A percentile compares a stretch with the other conserved stretches of the same genome.
These are phyloP conservation scores for Chenopodium berlandieri DNA, from an alignment of 148 eudicot genomes.

Conservation along the genomic window DNA sequence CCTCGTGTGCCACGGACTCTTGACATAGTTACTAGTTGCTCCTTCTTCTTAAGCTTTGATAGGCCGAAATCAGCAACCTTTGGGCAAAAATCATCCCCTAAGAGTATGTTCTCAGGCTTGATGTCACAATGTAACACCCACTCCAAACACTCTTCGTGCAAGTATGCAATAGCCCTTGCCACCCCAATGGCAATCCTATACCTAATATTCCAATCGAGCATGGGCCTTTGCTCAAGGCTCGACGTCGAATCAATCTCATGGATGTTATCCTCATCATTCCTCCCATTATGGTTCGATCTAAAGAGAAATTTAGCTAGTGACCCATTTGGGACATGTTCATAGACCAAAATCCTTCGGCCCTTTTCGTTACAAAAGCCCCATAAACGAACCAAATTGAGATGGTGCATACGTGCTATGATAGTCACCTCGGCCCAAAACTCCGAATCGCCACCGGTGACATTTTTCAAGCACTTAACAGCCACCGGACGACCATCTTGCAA, in stretches of 20 bases:
- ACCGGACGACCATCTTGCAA: slow-evolving; percentile 66
- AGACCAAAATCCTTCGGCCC: slow-evolving; percentile 62
- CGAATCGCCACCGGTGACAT: slow-evolving; percentile 57
- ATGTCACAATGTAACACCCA: slow-evolving; percentile 93
- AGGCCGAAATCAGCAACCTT: slow-evolving; percentile 83
- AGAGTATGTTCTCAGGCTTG: slow-evolving; percentile 82
- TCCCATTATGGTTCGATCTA: neutral
- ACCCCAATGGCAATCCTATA: slow-evolving; percentile 83
- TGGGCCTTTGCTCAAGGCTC: slow-evolving; percentile 32
- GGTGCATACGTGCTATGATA: slow-evolving; percentile 90
- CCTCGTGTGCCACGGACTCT: slow-evolving; percentile 73
- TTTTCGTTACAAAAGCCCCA: slow-evolving; percentile 95
- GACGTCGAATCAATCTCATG: neutral
- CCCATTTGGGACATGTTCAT: slow-evolving; percentile 85
- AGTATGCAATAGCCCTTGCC: slow-evolving; percentile 85
- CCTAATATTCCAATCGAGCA: slow-evolving; percentile 83
- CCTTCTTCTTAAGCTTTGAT: slow-evolving; percentile 72
- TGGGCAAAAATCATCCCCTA: slow-evolving; percentile 87
- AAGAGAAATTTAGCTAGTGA: slow-evolving; percentile 70
- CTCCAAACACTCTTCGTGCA: slow-evolving; percentile 83
- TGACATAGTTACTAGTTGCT: slow-evolving; percentile 57
- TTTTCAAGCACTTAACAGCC: slow-evolving; percentile 70
- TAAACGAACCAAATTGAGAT: slow-evolving; percentile 72
- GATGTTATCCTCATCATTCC: neutral
- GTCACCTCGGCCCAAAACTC: slow-evolving; percentile 95